Base-by-base conservation (phyloP, 768 basidiomycete genomes). In the Calocybe cyanea region DNA sequence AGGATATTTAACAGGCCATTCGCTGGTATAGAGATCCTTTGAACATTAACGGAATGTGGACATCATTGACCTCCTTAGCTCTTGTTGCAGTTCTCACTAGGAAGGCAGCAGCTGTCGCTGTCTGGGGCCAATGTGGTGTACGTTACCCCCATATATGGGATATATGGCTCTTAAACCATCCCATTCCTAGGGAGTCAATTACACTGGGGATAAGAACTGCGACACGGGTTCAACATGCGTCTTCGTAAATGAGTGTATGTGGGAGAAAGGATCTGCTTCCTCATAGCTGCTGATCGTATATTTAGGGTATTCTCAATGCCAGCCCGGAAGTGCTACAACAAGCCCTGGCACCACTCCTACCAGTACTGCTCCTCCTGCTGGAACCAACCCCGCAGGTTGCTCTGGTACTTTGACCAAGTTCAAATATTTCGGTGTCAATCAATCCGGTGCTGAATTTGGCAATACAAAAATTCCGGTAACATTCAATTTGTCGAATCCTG, bases 391-490 rank as follows among this genome's bases (percentile, higher is more conserved):
- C 14, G 52, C 52, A 19, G 33, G 37, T 23, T 74, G 73, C 61
- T 57, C 71, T 13, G 68, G 69, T 15, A 52, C 59, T 2, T 60
- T 61, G 53, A 79, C 76, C 37, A 81, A 79, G 59, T 81, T 83
- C 72, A 67, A 72, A 57, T 79, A 62, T 67, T 80, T 81, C 50
- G 81, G 81, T 60, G 80, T 81, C 35, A 81, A 78, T 62, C 62
- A 82, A 59, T 74, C 77, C 41, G 78, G 79, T 52, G 80, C 79
- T 33, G 80, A 83, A 59, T 83, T 82, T 50, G 80, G 80, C 14
- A 63, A 69, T 50, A 64, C 53, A 10, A 62, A 55, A 14, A 68
- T 72, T 53, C 81, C 81, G 13, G 80, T 79, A 45, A 56, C 62
- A 35, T 58, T 28, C 18, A n/a, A 44, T 35, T 7, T 4, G 9